Percentiles rank a stretch among this genome's conserved stretches.
phyloP scores from a whole-genome alignment of 495 filamentous ascomycete genomes.

The Penicillium antarcticum region DNA sequence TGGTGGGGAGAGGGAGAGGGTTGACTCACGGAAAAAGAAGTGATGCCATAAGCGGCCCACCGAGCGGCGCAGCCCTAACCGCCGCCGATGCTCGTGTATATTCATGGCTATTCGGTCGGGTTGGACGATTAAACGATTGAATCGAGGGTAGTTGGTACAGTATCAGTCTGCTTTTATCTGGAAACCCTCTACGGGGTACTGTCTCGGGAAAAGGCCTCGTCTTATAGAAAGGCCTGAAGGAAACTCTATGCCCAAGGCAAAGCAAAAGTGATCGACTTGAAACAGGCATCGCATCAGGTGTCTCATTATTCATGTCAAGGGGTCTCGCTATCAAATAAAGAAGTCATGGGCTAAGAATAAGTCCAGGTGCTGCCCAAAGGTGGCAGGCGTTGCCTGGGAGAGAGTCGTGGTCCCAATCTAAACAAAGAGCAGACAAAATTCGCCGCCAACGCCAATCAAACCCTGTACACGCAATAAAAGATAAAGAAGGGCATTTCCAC shows the following conservation, averaged over 20 bases:
- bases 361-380: conserved; percentile 7
- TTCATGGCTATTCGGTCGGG: background rate
- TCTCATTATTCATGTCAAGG: conserved; percentile 26
- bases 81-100: conserved; percentile 3
- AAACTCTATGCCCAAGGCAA: conserved; percentile 1
- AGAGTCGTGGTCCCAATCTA: conserved; percentile 7
- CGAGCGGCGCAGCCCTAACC: conserved; percentile 24
- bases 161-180: background rate
- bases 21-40: conserved; percentile 38
- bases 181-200: background rate
- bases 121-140: background rate
- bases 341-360: conserved; percentile 16
- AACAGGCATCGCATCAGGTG: conserved; percentile 20
- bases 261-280: conserved; percentile 1
- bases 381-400: conserved; percentile 1
- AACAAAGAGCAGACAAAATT: conserved; percentile 13
- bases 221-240: background rate
- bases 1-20: conserved; percentile 27
- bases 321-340: conserved; percentile 25
- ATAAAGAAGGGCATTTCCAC: conserved; percentile 13
- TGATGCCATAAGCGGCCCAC: conserved; percentile 41
- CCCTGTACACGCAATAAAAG: conserved; percentile 19
- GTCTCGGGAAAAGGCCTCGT: too few species aligned
- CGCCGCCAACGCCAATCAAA: conserved; percentile 23
- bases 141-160: too few species aligned